Conservation (phyloP, 768 basidiomycete species). For the Leccinum boreale region DNA sequence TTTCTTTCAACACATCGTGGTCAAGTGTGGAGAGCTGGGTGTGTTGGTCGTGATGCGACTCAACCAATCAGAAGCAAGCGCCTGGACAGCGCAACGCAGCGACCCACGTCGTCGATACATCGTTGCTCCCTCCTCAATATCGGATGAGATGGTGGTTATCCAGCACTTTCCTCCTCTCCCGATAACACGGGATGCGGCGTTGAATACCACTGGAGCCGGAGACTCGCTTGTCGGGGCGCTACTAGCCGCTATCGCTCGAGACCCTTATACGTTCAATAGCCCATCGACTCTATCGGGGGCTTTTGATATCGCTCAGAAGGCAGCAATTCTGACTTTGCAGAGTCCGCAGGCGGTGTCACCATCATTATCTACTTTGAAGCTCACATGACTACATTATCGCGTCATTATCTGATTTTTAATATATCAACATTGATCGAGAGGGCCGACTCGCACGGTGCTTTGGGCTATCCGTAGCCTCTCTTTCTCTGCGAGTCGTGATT, state of each 20-base stretch:
- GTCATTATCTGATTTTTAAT: not conserved
- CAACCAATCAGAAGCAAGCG: slow-evolving; percentile 35
- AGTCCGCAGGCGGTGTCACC: slow-evolving; percentile 67
- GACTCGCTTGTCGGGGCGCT: slow-evolving; percentile 87
- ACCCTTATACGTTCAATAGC: slow-evolving; percentile 43
- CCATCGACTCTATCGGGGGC: slow-evolving; percentile 41
- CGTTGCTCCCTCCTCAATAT: slow-evolving; percentile 45
- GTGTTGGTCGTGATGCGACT: slow-evolving; percentile 62
- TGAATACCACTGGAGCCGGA: slow-evolving; percentile 90
- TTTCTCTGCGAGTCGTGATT: slow-evolving; percentile 36
- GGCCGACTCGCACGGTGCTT: slow-evolving; percentile 62
- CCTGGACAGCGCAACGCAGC: slow-evolving; percentile 51
- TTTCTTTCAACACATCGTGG: slow-evolving; percentile 76
- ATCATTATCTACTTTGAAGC: slow-evolving; percentile 38
- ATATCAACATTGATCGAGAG: slow-evolving; percentile 29
- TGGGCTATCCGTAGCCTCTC: slow-evolving; percentile 51
- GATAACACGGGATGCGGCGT: slow-evolving; percentile 33
- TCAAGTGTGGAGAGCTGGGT: slow-evolving; percentile 80
- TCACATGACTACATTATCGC: not conserved
- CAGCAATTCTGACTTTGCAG: slow-evolving; percentile 58
- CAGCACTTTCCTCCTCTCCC: slow-evolving; percentile 68
- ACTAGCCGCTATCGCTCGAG: slow-evolving; percentile 57
- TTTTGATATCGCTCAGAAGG: slow-evolving; percentile 59
- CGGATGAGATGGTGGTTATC: slow-evolving; percentile 53
- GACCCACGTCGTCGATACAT: slow-evolving; percentile 47